phyloP scores from a whole-genome alignment of 2,329 filamentous ascomycete genomes.

The Colletotrichum karsti region DNA sequence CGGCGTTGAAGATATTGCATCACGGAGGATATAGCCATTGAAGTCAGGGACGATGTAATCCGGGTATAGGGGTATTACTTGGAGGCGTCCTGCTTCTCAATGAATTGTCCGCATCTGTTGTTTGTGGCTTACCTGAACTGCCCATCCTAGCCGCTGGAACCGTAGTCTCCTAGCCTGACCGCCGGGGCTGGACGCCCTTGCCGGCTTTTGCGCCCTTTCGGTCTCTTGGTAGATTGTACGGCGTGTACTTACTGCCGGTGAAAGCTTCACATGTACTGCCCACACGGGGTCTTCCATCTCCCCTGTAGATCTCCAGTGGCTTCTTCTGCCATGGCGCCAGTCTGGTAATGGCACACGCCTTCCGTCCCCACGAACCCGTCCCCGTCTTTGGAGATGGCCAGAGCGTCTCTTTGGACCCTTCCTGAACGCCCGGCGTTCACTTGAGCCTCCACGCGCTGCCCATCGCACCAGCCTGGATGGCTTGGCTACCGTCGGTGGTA shows the following conservation, averaged over 20 bases:
- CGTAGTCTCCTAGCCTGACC: neutral
- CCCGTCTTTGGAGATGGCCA: neutral
- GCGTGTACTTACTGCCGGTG: neutral
- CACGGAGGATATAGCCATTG: neutral
- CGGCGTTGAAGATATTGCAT: neutral
- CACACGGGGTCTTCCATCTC: neutral
- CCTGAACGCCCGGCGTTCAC: neutral
- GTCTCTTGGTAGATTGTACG: neutral
- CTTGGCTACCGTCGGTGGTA: neutral
- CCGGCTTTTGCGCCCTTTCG: neutral
- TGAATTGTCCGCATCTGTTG: slow-evolving; percentile 3
- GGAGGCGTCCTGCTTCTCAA: neutral
- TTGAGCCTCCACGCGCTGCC: neutral
- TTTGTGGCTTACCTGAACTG: neutral
- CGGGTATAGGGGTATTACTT: neutral
- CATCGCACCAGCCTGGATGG: neutral
- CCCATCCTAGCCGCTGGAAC: neutral
- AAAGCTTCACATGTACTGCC: neutral
- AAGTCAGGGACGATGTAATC: neutral
- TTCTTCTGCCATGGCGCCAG: neutral
- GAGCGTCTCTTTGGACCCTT: neutral
- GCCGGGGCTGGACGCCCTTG: neutral
- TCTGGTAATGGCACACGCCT: neutral
- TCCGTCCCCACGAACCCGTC: neutral
- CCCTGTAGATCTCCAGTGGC: neutral